Evolutionary conservation across 1,284 basidiomycete genomes (phyloP), one percentile per base, ranked within the genome.

Genomic region (Boletus austroedulis): DNA sequence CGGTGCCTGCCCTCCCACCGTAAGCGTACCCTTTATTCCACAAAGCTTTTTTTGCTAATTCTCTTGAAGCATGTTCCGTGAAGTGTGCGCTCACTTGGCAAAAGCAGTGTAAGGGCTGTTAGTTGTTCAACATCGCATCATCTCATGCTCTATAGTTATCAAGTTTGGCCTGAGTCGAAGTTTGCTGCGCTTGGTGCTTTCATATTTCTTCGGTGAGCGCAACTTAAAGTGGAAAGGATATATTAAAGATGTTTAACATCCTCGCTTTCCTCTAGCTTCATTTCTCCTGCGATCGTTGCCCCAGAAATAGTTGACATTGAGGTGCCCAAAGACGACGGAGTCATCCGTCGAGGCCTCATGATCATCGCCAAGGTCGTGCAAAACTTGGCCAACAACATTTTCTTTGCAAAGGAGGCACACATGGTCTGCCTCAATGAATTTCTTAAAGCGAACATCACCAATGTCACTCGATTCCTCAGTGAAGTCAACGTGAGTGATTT

Each of bases 311-410:
- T 96, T 29, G 94, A 96, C 66, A 79, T 96, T 47, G 87, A 92
- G 61, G 70, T 92, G 0, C 89, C 89, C 1, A 81, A 82, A 47
- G 89, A 89, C 41, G 71, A 77, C 40, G 70, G 78, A 64, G 73
- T 80, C 59, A 75, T 92, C 46, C 86, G 91, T 29, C 84, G 89
- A 51, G 92, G 91, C 4, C 77, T 96, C 24, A 86, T 93, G 77
- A 77, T 92, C 52, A 89, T 96, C 61, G 91, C 92, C 40, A 95
- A 95, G 74, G 88, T 96, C 56, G 88, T 95, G 50, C 93, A 96
- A 73, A 95, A 94, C 68, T 76, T 96, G 34, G 92, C 93, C 15
- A 97, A 96, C 76, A 95, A 96, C 64, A 90, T 95, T 41, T 85
- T 92, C 64, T 95, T 95, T 65, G 92, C 90, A 31, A 92, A 92